phyloP scores from a whole-genome alignment of 2,329 filamentous ascomycete genomes.

The Fusarium sarcochroum region DNA sequence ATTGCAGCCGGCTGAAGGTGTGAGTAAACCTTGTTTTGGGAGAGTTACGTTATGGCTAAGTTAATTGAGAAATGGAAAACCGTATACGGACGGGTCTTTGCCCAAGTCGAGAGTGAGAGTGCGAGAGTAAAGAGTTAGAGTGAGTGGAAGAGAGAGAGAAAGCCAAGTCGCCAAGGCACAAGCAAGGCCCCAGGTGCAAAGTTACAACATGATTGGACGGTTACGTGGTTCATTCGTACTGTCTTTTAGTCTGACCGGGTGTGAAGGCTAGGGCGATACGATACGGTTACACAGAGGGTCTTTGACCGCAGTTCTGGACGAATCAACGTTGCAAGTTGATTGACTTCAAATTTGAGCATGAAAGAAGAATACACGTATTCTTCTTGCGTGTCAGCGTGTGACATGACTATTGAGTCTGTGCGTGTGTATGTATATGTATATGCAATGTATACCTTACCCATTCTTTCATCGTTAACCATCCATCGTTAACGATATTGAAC shows the following conservation, averaged over 20 bases:
- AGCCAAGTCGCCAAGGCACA: constrained; percentile 10
- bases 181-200: constrained; percentile 25
- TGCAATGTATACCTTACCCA: too few relatives aligned
- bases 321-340: constrained; percentile 13
- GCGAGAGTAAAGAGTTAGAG: constrained; percentile 5
- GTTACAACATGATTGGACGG: constrained; percentile 42
- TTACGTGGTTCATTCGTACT: constrained; percentile 29
- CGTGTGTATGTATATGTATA: not conserved
- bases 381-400: constrained; percentile 18
- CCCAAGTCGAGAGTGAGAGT: constrained; percentile 41
- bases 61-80: constrained; percentile 31
- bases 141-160: constrained; percentile 7
- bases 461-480: too few relatives aligned
- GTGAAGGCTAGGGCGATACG: constrained; percentile 13
- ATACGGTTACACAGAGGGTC: constrained; percentile 27
- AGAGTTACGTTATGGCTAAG: constrained; percentile 9
- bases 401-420: constrained; percentile 22
- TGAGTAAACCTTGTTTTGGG: constrained; percentile 46
- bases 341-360: constrained; percentile 23
- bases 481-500: not conserved
- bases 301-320: constrained; percentile 23
- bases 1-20: constrained; percentile 29
- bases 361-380: constrained; percentile 9
- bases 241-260: constrained; percentile 32
- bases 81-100: constrained; percentile 38